Base-by-base conservation (phyloP, 257 asterid genomes). In the Jaltomata sinuosa region DNA sequence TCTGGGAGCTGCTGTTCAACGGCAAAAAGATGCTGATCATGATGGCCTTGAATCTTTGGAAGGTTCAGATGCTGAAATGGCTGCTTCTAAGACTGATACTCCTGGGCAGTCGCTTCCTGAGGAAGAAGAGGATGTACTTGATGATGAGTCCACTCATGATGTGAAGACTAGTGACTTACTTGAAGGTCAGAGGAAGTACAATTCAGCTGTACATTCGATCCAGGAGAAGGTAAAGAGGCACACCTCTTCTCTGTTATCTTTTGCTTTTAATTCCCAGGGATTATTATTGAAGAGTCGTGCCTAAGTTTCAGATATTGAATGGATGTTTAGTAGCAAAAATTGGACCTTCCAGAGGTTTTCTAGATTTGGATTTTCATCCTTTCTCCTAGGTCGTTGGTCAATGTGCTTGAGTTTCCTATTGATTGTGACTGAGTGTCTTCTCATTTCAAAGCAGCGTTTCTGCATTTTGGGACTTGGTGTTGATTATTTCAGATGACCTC, bases 1-100 rank as follows among this genome's bases (percentile, higher is more conserved):
- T 65, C 77, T 97, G 84, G 98, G 98, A 87, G 99, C 99, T 88
- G 99, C 99, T 87, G 99, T 97, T 87, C 99, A 97, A 88, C 98
- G 97, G 84, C 94, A 97, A 84, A 97, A 95, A 88, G 97, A 97
- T 90, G 98, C 99, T 64, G 97, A 92, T 11, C 90, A 91, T 90
- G 97, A 88, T 82, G 91, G 94, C 84, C 87, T 91, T 53, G 97
- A 91, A 85, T 92, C 94, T 82, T 79, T 90, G 85, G 91, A 92
- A 81, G 92, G 87, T 83, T 89, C 94, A 38, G 94, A 92, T 54
- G 69, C 87, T 68, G 97, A 88, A 83, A 83, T 93, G 85, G 84
- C 97, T 80, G 85, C 91, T 85, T 83, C 94, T 83, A 89, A 91
- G 85, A 88, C 95, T 69, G 94, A 87, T 86, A 93, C 97, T 31